These are phyloP conservation scores for Benincasa hispida DNA, from an alignment of 306 rosid genomes.

Conservation along the genomic window DNA sequence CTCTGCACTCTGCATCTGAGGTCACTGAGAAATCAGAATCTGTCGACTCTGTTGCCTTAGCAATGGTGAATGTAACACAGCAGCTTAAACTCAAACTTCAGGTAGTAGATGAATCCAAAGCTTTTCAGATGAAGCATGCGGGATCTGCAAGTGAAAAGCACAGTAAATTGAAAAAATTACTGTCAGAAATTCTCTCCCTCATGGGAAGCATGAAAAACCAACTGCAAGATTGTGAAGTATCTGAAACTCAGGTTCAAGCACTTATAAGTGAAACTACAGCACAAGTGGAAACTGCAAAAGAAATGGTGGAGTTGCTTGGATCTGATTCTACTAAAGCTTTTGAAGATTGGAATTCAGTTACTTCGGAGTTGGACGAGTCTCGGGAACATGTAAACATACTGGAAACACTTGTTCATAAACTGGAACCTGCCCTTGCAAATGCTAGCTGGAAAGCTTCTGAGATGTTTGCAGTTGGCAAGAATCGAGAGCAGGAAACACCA, in stretches of 20 bases:
- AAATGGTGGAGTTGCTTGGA: conserved; percentile 40
- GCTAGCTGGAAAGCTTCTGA: not conserved
- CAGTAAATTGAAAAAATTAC: conserved; percentile 40
- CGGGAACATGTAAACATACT: conserved; percentile 34
- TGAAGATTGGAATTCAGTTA: conserved; percentile 39
- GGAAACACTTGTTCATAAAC: conserved; percentile 39
- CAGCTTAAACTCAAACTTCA: conserved; percentile 62
- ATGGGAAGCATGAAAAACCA: conserved; percentile 53
- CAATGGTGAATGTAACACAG: conserved; percentile 42
- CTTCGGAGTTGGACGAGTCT: conserved; percentile 50
- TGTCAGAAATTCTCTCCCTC: conserved; percentile 50
- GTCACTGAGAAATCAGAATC: conserved; percentile 35
- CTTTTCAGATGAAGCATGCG: conserved; percentile 28
- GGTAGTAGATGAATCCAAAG: conserved; percentile 36
- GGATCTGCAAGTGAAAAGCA: conserved; percentile 41
- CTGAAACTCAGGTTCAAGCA: conserved; percentile 55
- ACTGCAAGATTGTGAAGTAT: conserved; percentile 40
- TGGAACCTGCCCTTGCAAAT: conserved; percentile 16
- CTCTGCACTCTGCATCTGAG: conserved; percentile 37
- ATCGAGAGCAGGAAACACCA: not conserved
- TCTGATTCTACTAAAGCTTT: conserved; percentile 36
- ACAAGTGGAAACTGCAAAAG: conserved; percentile 59
- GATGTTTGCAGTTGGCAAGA: conserved; percentile 2
- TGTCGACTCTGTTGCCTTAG: conserved; percentile 38
- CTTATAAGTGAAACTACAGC: conserved; percentile 39